Evolutionary conservation across 2,329 filamentous ascomycete genomes (phyloP).

Genomic region (Sphaerostilbella broomeana): DNA sequence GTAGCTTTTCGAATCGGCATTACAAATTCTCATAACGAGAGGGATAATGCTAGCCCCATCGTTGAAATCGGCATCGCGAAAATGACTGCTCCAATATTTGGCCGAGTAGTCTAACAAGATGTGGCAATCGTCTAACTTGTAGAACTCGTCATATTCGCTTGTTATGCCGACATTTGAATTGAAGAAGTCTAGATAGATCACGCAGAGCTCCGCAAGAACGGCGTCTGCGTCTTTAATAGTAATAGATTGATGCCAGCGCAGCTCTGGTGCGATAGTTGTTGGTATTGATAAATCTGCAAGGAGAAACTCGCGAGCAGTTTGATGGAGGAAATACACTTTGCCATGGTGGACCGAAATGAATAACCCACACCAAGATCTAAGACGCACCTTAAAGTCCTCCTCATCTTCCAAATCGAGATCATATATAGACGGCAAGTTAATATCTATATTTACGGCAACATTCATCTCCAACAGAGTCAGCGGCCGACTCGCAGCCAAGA

Average conservation of each 20-base stretch:
- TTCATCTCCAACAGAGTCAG: slow-evolving; percentile 25
- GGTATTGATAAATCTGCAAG: slow-evolving; percentile 13
- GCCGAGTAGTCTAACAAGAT: slow-evolving; percentile 20
- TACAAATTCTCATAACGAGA: slow-evolving; percentile 13
- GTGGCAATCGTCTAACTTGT: neutral
- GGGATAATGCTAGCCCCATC: slow-evolving; percentile 8
- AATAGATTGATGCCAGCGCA: slow-evolving; percentile 19
- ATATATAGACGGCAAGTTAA: slow-evolving; percentile 8
- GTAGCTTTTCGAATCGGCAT: slow-evolving; percentile 12
- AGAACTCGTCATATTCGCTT: neutral
- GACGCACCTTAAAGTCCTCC: slow-evolving; percentile 15
- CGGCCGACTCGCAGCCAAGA: slow-evolving; percentile 22
- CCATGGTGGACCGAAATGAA: slow-evolving; percentile 23
- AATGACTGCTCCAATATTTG: slow-evolving; percentile 17
- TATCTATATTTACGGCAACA: slow-evolving; percentile 19
- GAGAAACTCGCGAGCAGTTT: slow-evolving; percentile 29
- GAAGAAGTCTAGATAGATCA: slow-evolving; percentile 18
- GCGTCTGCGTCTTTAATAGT: slow-evolving; percentile 16
- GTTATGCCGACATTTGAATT: slow-evolving; percentile 5
- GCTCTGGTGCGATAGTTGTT: slow-evolving; percentile 5
- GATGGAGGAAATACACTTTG: slow-evolving; percentile 26
- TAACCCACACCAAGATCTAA: slow-evolving; percentile 22
- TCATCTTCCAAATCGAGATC: slow-evolving; percentile 20
- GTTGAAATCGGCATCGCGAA: slow-evolving; percentile 15
- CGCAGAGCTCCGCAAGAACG: slow-evolving; percentile 19